Base-by-base conservation (phyloP, 1,284 basidiomycete genomes). In the Lentinula novae-zelandiae region DNA sequence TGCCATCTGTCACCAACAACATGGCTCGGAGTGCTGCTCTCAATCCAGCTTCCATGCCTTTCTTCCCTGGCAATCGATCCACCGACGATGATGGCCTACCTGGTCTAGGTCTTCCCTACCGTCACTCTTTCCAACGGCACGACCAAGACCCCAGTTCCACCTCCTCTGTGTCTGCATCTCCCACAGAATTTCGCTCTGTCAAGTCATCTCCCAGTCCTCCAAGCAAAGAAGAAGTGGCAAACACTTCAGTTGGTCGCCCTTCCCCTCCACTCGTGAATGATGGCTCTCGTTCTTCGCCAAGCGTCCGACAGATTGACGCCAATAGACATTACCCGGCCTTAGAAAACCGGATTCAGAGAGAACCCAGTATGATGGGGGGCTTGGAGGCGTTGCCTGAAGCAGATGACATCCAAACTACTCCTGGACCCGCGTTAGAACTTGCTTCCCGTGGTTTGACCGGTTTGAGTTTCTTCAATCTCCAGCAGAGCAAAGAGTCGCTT, bases 11-110 rank as follows among this genome's bases (percentile, higher is more conserved):
- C 70, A 66, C 64, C 67, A 74, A 73, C 71, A 75, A 75, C 68
- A 88, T 90, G 86, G 84, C 87, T 62, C 85, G 83, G 80, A 88
- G 85, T 69, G 85, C 82, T 68, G 80, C 86, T 61, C 77, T 92
- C 67, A 91, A 92, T 73, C 90, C 90, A 66, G 81, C 89, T 64
- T 92, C 90, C 61, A 85, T 85, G 71, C 90, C 90, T 55, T 92
- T 92, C 81, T 90, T 91, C 72, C 90, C 90, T 64, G 79, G 77
- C 69, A 72, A 82, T 68, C 84, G 84, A 67, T 69, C 76, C 67
- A 76, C 70, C 67, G 85, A 86, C 62, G 82, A 85, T 58, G 83
- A 84, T 57, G 75, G 74, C 61, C 67, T 73, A 53, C 75, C 69
- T 67, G 75, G 73, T 62, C 69, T 81, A 50, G 75, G 74, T 59